Evolutionary conservation across 2,329 filamentous ascomycete species (phyloP).

Genomic region (Scolecobasidium constrictum): DNA sequence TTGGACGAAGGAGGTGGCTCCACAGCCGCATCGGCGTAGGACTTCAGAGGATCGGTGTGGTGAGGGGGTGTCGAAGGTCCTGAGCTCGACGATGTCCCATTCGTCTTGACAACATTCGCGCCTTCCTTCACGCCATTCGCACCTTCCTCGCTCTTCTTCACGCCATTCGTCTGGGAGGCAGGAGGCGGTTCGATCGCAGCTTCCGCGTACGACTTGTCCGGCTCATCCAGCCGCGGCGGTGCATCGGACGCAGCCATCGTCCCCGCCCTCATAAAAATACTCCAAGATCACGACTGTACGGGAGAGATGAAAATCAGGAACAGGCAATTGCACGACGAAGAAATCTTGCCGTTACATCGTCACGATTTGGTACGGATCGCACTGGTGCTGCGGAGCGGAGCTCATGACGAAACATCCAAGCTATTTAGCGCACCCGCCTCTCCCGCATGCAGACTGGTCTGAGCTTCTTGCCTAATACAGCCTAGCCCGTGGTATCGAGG

Average conservation of each 20-base stretch:
- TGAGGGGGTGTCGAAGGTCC: slow-evolving; percentile 10
- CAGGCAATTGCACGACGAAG: too few relatives aligned
- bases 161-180: slow-evolving; percentile 6
- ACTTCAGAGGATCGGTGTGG: slow-evolving; percentile 28
- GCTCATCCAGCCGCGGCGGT: slow-evolving; percentile 16
- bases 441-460: too few relatives aligned
- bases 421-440: too few relatives aligned
- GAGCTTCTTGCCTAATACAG: too few relatives aligned
- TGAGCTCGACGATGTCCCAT: background rate
- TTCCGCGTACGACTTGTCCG: slow-evolving; percentile 33
- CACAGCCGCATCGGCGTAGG: slow-evolving; percentile 28
- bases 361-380: too few relatives aligned
- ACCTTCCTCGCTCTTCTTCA: slow-evolving; percentile 12
- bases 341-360: too few relatives aligned
- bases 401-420: too few relatives aligned
- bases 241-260: too few relatives aligned
- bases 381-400: too few relatives aligned
- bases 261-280: background rate
- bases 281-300: background rate
- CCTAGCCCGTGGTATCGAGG: too few relatives aligned
- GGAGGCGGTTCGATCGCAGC: slow-evolving; percentile 16
- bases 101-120: background rate
- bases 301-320: too few relatives aligned
- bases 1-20: slow-evolving; percentile 11
- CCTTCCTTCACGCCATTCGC: background rate